Evolutionary conservation across 257 asterid species (phyloP), one percentile per base, ranked within the genome.

Genomic region (Capsicum baccatum): DNA sequence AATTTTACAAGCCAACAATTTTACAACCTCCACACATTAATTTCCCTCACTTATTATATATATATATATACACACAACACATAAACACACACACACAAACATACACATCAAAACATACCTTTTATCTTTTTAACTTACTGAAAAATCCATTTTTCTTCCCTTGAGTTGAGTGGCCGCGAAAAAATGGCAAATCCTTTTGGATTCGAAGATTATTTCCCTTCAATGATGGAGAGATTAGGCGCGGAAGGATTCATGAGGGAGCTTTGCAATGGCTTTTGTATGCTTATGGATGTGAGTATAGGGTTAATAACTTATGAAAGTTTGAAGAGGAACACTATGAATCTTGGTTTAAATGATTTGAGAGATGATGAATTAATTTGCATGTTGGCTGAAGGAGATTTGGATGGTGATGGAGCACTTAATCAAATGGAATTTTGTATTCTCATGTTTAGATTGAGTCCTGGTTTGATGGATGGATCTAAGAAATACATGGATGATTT

Each of bases 331-430:
- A 88, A 83, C 84, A 83, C 88, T 0, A 62, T 85, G 10, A 10
- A 86, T 9, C 88, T 88, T 39, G 91, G 91, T 12, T 37, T 88
- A 39, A 85, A 88, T 52, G 88, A 88, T 66, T 83, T 88, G 6
- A 58, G 85, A 57, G 91, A 88, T 26, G 91, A 88, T 6, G 89
- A 88, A 44, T 82, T 88, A 9, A 33, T 86, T 1, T 84, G 84
- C 88, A 88, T 88, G 91, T 66, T 88, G 66, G 84, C 88, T 0
- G 91, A 88, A 83, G 91, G 91, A 1, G 91, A 88, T 44, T 73
- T 86, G 86, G 91, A 88, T 79, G 91, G 91, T 39, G 91, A 88
- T 56, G 91, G 91, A 19, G 91, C 91, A 57, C 66, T 88, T 59
- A 88, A 88, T 63, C 91, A 88, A 48, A 88, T 83, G 91, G 91